Base-by-base conservation (phyloP, 2,329 filamentous ascomycete genomes). In the Lecanicillium sp. region DNA sequence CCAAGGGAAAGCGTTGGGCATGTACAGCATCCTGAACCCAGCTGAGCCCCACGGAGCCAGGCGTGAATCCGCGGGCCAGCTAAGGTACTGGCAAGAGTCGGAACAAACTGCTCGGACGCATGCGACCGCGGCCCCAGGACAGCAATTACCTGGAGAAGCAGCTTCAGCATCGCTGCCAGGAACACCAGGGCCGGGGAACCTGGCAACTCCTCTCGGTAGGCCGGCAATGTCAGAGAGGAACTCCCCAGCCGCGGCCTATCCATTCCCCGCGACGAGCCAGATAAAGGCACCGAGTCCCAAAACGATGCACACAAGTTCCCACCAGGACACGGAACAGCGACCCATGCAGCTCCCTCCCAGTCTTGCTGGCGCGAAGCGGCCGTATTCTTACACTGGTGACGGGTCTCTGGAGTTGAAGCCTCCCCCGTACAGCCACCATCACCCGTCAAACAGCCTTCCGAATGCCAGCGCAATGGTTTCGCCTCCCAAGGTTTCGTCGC, bases 1-100 rank as follows among this genome's bases (percentile, higher is more conserved):
- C 39, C 52, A 46, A 55, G 50, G 56, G 54, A 39, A 55, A 43
- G 52, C 61, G 21, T 53, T 67, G 32, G 67, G 62, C 7, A 67
- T 70, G 41, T 62, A 64, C 44, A 68, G 62, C 21, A 63, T 70
- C 8, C 56, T 70, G 50, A 69, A 70, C 51, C 65, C 67, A 27
- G 48, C 65, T 8, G 65, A 66, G 27, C 52, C 60, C 26, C 60
- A 54, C 8, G 38, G 53, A 21, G 55, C 10, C 56, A 57, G 27
- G 53, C 48, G 23, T 55, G 46, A 21, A 47, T 49, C 26, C 33
- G 50, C n/a, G 46, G 52, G 20, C 45, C n/a, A n/a, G n/a, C n/a
- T n/a, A n/a, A n/a, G 51, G 24, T 55, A 52, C 45, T 45, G 49
- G 40, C 52, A 51, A 47, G 57, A 62, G 29, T 19, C 40, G 20